phyloP scores from a whole-genome alignment of 2,329 filamentous ascomycete genomes.

The Apiospora marii region DNA sequence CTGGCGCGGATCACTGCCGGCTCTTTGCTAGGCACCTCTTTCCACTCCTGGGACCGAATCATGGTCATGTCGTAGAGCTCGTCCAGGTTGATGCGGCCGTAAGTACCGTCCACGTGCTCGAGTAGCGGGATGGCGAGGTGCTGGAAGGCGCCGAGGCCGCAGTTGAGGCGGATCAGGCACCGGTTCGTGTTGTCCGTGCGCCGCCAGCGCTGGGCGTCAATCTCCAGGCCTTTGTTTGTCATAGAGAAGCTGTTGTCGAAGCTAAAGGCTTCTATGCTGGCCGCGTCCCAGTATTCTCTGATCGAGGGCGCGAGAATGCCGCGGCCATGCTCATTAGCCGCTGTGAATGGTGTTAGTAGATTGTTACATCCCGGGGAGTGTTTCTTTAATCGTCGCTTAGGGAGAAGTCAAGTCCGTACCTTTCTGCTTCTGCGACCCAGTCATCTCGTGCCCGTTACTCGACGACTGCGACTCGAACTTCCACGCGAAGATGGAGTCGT shows the following conservation, averaged over 20 bases:
- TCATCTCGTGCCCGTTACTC: not conserved
- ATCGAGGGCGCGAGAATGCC: slow-evolving; percentile 29
- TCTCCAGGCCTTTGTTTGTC: slow-evolving; percentile 27
- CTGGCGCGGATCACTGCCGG: not conserved
- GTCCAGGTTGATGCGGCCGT: not conserved
- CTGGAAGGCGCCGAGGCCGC: not conserved
- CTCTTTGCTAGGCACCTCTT: not conserved
- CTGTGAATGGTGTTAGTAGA: slow-evolving; percentile 10
- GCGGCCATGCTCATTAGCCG: not conserved
- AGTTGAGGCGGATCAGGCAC: not conserved
- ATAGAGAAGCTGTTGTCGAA: slow-evolving; percentile 26
- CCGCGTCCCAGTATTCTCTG: slow-evolving; percentile 27
- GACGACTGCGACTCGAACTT: not conserved
- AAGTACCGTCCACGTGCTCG: not conserved
- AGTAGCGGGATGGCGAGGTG: not conserved
- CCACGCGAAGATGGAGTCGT: slow-evolving; percentile 30
- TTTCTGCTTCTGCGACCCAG: not conserved
- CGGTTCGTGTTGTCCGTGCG: not conserved
- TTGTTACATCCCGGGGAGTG: too few relatives aligned
- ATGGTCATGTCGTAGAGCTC: not conserved
- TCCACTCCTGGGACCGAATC: not conserved
- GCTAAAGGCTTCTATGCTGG: slow-evolving; percentile 22
- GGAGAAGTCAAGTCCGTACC: not conserved
- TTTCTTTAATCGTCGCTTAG: not conserved
- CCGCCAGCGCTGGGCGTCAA: slow-evolving; percentile 25